These are phyloP conservation scores for Claviceps sp. DNA, from an alignment of 2,329 filamentous ascomycete genomes.

Conservation along the genomic window DNA sequence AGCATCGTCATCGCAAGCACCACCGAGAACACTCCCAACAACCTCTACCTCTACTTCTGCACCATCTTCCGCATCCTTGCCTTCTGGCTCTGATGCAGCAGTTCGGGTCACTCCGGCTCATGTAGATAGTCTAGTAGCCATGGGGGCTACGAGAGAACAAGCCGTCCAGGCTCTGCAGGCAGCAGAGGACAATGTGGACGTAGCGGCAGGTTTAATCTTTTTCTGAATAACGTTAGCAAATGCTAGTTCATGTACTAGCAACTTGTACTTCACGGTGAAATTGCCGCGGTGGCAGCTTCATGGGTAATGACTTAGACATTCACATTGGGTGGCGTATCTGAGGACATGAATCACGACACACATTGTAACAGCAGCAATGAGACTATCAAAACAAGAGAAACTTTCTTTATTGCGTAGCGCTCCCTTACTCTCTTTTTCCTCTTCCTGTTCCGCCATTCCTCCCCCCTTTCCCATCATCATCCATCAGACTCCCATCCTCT, in stretches of 20 bases:
- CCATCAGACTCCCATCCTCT: neutral
- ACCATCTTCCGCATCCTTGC: slow-evolving; percentile 12
- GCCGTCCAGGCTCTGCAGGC: slow-evolving; percentile 73
- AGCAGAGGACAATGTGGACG: slow-evolving; percentile 76
- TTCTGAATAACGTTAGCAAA: slow-evolving; percentile 1
- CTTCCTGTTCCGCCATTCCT: neutral
- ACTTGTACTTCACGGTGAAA: neutral
- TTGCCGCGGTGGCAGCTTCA: neutral
- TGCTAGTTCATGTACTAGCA: too few relatives aligned
- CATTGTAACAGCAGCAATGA: neutral
- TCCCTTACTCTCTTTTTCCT: neutral
- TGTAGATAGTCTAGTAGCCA: slow-evolving; percentile 60
- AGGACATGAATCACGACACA: neutral
- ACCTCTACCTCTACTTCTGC: slow-evolving; percentile 10
- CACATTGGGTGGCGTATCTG: neutral
- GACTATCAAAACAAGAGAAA: neutral
- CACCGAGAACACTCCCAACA: slow-evolving; percentile 11
- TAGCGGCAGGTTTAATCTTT: slow-evolving; percentile 10
- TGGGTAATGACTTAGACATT: neutral
- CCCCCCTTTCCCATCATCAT: too few relatives aligned
- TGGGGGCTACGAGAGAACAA: slow-evolving; percentile 65
- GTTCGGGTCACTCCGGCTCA: slow-evolving; percentile 44
- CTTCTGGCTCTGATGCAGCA: slow-evolving; percentile 8
- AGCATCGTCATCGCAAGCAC: slow-evolving; percentile 4
- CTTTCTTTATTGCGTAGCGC: neutral